Conservation (phyloP, 768 basidiomycete genomes). For the Leccinum incarnatum region DNA sequence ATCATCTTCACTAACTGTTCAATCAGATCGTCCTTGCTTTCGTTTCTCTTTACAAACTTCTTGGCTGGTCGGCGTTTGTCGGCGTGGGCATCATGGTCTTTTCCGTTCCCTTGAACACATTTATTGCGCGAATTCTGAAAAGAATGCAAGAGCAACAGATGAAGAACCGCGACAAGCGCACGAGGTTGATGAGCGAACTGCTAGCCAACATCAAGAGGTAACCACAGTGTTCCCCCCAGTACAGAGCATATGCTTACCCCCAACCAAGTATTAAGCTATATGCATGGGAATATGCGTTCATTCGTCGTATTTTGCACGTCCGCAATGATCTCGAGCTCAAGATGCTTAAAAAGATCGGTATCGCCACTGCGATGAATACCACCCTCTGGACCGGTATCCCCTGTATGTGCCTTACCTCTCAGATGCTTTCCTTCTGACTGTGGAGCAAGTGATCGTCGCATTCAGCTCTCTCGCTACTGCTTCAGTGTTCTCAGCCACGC, state of each 20-base stretch:
- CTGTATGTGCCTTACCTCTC: conserved; percentile 25
- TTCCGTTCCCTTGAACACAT: conserved; percentile 71
- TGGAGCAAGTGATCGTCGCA: conserved; percentile 59
- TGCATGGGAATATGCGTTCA: conserved; percentile 93
- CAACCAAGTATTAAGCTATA: conserved; percentile 78
- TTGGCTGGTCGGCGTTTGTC: conserved; percentile 90
- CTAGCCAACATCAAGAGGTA: conserved; percentile 87
- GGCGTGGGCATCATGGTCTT: conserved; percentile 88
- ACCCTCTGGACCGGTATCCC: conserved; percentile 71
- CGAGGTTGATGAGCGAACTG: conserved; percentile 90
- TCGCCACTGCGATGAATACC: conserved; percentile 62
- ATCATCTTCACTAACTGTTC: neutral
- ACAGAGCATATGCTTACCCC: neutral
- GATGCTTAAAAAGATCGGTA: conserved; percentile 80
- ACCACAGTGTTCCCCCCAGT: neutral
- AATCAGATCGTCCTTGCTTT: conserved; percentile 81
- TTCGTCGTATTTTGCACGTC: conserved; percentile 72
- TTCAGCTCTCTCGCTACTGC: conserved; percentile 82
- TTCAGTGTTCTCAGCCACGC: conserved; percentile 54
- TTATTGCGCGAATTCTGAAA: conserved; percentile 68
- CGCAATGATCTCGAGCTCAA: conserved; percentile 80
- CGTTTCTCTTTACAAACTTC: conserved; percentile 81
- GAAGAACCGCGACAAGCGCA: conserved; percentile 87
- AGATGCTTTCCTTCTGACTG: neutral
- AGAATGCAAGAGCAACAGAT: conserved; percentile 84